These are phyloP conservation scores for Sambucus nigra DNA, from an alignment of 129 eudicot species.

Conservation along the genomic window DNA sequence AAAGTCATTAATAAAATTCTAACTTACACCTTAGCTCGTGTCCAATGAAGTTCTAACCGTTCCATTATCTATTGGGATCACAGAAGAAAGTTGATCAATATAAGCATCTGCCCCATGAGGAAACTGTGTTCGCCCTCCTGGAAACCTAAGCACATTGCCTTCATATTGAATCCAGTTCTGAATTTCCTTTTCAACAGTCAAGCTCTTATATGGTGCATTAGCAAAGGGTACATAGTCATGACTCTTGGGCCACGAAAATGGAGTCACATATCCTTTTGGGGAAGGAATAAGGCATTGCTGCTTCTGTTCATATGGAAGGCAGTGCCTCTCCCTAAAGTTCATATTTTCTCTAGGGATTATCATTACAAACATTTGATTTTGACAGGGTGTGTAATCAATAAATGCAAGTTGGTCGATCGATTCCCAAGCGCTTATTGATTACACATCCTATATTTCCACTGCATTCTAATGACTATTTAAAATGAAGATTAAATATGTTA, in stretches of 20 bases:
- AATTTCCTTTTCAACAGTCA: conserved; percentile 64
- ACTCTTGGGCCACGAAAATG: conserved; percentile 67
- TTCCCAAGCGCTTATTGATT: too few relatives aligned
- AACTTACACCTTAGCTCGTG: conserved; percentile 66
- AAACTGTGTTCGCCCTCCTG: conserved; percentile 76
- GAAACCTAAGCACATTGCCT: conserved; percentile 61
- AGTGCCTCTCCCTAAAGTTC: conserved; percentile 60
- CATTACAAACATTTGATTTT: conserved; percentile 64
- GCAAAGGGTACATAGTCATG: conserved; percentile 63
- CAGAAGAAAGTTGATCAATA: conserved; percentile 54
- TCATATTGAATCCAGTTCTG: conserved; percentile 74
- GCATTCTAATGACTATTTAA: too few relatives aligned
- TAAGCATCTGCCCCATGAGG: conserved; percentile 75
- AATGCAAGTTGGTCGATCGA: too few relatives aligned
- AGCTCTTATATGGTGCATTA: conserved; percentile 63
- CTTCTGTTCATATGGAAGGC: conserved; percentile 48
- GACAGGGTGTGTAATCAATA: conserved; percentile 69
- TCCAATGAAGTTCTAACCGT: conserved; percentile 60
- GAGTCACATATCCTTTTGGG: conserved; percentile 64
- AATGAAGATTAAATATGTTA: too few relatives aligned
- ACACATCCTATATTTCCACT: too few relatives aligned
- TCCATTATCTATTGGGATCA: conserved; percentile 54
- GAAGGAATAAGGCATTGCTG: conserved; percentile 56
- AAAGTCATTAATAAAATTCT: neutral
- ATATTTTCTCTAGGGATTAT: conserved; percentile 57